Evolutionary conservation across 306 rosid genomes (phyloP).

Genomic region (Dryas alaskensis): DNA sequence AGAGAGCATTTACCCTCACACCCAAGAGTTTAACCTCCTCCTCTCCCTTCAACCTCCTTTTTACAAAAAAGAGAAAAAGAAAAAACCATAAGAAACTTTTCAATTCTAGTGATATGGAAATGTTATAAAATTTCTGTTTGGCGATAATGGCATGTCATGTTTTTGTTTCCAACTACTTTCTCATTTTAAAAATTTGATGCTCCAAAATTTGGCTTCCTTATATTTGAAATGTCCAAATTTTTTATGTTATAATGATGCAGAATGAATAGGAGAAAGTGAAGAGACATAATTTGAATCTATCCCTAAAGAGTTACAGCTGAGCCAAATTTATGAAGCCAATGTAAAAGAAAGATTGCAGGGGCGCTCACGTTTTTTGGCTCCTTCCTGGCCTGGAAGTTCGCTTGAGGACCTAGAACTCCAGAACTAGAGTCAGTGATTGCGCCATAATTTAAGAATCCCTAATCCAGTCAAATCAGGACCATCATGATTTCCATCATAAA

Average conservation of each 20-base stretch:
- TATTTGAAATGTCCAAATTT: neutral
- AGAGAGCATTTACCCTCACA: neutral
- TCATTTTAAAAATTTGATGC: too few relatives aligned
- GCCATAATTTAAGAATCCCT: neutral
- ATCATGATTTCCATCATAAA: neutral
- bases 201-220: neutral
- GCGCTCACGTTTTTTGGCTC: too few relatives aligned
- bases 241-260: too few relatives aligned
- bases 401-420: too few relatives aligned
- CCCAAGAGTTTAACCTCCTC: too few relatives aligned
- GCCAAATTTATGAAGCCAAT: neutral
- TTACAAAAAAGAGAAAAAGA: too few relatives aligned
- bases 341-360: neutral
- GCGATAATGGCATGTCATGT: neutral
- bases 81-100: too few relatives aligned
- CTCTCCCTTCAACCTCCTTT: too few relatives aligned
- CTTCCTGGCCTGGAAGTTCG: too few relatives aligned
- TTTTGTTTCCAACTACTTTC: neutral
- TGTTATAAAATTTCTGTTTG: neutral
- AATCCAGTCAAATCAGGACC: neutral
- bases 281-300: neutral
- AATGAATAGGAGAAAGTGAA: too few relatives aligned
- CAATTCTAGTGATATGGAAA: too few relatives aligned
- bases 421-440: too few relatives aligned
- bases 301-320: neutral